phyloP scores from a whole-genome alignment of 2,329 filamentous ascomycete genomes.

The Elsinoe arachidis region DNA sequence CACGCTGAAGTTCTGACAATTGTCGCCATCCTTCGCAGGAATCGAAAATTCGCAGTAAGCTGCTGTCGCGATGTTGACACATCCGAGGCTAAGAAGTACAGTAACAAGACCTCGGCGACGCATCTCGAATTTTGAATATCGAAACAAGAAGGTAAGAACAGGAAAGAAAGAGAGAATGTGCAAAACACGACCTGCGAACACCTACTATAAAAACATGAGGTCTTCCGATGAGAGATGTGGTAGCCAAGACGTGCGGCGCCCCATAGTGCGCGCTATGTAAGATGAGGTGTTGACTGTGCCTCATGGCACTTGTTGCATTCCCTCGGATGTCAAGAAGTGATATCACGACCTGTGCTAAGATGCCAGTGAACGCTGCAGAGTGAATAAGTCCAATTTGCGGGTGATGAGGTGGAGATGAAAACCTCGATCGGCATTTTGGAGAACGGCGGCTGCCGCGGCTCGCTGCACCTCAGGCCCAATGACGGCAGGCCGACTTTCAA shows the following conservation, averaged over 20 bases:
- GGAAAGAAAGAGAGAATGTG: background rate
- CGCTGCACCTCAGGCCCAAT: background rate
- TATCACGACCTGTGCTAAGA: too few relatives aligned
- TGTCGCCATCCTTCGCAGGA: background rate
- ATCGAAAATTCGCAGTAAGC: background rate
- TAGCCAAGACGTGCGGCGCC: background rate
- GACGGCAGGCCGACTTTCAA: background rate
- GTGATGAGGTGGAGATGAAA: too few relatives aligned
- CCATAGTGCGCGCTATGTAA: background rate
- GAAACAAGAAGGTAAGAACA: background rate
- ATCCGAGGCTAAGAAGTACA: background rate
- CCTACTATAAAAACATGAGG: background rate
- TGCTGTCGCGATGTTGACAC: background rate
- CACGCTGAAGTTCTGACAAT: background rate
- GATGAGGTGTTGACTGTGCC: background rate
- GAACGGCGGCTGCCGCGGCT: background rate
- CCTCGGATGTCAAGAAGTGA: too few relatives aligned
- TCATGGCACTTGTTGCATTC: background rate
- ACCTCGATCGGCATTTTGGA: background rate
- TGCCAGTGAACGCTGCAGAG: too few relatives aligned
- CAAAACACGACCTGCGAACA: background rate
- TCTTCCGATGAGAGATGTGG: background rate
- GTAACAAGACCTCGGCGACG: background rate
- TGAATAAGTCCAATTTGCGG: too few relatives aligned
- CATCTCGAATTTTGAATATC: background rate